These are phyloP conservation scores for Lobulomyces angularis DNA, from an alignment of 192 early-diverging fungal genomes.

Conservation along the genomic window DNA sequence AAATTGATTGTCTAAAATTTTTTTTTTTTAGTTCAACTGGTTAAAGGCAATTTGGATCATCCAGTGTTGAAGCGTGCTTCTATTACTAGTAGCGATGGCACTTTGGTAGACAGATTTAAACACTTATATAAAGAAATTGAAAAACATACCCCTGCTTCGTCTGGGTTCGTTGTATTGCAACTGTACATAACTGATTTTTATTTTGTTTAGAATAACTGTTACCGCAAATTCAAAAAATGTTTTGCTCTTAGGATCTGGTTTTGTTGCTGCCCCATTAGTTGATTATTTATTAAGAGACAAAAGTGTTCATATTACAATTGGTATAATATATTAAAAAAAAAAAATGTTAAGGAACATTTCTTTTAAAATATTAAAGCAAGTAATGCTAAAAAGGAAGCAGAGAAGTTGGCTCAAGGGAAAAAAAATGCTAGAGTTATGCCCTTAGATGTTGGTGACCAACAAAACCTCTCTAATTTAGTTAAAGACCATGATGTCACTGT, in stretches of 20 bases:
- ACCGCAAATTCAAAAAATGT: constrained; percentile 34
- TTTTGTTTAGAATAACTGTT: constrained; percentile 24
- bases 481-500: constrained; percentile 82
- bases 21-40: constrained; percentile 25
- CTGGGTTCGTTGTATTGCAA: too few species aligned
- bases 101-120: constrained; percentile 41
- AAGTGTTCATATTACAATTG: constrained; percentile 56
- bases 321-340: constrained; percentile 14
- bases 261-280: constrained; percentile 82
- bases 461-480: constrained; percentile 58
- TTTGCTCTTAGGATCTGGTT: constrained; percentile 74
- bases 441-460: constrained; percentile 70
- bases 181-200: constrained; percentile 11
- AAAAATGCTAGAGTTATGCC: constrained; percentile 50
- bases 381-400: constrained; percentile 60
- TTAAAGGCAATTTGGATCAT: constrained; percentile 41
- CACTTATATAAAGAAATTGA: constrained; percentile 28
- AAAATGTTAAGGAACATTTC: neutral
- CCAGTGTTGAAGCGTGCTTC: constrained; percentile 63
- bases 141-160: too few species aligned
- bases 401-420: constrained; percentile 45
- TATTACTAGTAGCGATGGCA: constrained; percentile 57
- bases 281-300: constrained; percentile 61
- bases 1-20: constrained; percentile 1
- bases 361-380: constrained; percentile 42